phyloP scores from a whole-genome alignment of 202 grass and related monocot genomes.

The Tripidium arundinaceum region DNA sequence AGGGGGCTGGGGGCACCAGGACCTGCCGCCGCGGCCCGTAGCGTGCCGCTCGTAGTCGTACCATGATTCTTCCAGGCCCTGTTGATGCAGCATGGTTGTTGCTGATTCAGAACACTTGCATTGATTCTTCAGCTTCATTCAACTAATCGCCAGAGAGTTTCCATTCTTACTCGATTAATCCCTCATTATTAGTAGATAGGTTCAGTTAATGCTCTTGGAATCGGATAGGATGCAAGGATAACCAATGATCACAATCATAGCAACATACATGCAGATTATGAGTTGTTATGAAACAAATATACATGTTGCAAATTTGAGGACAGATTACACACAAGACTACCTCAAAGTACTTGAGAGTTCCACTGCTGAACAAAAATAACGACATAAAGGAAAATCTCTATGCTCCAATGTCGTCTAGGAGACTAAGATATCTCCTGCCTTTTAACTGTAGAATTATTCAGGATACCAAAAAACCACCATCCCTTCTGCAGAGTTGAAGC shows the following conservation, averaged over 20 bases:
- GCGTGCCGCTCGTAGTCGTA: neutral
- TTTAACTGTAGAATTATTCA: neutral
- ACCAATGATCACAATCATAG: neutral
- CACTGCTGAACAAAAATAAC: neutral
- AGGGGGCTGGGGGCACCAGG: conserved; percentile 17
- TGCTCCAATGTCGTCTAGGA: neutral
- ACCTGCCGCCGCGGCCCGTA: conserved; percentile 26
- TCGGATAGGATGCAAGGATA: neutral
- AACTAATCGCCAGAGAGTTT: neutral
- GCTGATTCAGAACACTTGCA: neutral
- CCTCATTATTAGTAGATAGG: neutral
- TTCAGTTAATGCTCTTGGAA: neutral
- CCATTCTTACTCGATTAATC: neutral
- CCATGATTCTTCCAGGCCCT: conserved; percentile 2
- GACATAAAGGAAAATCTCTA: neutral
- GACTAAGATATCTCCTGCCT: neutral
- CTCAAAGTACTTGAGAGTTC: neutral
- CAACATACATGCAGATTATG: neutral
- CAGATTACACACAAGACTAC: neutral
- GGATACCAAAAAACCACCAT: neutral
- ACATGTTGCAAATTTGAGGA: neutral
- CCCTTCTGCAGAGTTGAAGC: neutral
- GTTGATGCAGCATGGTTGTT: neutral
- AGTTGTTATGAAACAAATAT: conserved; percentile 12
- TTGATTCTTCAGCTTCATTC: neutral